Percentiles rank a stretch among this genome's conserved stretches.
Conservation (phyloP, 1,284 basidiomycete genomes). For the Melampsora abietis-canadensis region DNA sequence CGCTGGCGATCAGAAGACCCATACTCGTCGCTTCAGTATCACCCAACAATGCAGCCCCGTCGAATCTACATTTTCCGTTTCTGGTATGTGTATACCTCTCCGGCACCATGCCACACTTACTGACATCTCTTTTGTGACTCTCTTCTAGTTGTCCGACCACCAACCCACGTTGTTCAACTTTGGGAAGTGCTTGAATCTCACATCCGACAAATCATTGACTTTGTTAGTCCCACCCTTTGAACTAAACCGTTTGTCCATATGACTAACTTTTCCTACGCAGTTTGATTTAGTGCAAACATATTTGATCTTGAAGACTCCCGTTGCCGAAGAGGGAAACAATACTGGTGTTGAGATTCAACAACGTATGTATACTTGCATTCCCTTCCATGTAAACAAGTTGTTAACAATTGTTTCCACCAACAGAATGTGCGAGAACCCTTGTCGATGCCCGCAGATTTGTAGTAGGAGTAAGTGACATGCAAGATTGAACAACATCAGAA, state of each 20-base stretch:
- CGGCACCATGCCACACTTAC: neutral
- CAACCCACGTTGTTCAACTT: slow-evolving; percentile 30
- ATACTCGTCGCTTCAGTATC: slow-evolving; percentile 29
- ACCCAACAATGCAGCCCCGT: slow-evolving; percentile 25
- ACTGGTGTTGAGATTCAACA: slow-evolving; percentile 43
- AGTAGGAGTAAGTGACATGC: slow-evolving; percentile 16
- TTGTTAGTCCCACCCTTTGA: slow-evolving; percentile 10
- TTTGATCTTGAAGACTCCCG: slow-evolving; percentile 40
- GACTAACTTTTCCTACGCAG: neutral
- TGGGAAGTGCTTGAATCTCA: slow-evolving; percentile 35
- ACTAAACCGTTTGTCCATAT: neutral
- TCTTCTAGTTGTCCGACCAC: slow-evolving; percentile 22
- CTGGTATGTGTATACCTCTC: slow-evolving; percentile 7
- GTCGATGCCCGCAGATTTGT: slow-evolving; percentile 39
- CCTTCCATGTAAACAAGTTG: neutral
- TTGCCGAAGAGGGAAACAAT: slow-evolving; percentile 41
- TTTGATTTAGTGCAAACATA: slow-evolving; percentile 38
- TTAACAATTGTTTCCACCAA: neutral
- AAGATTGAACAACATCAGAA: no score
- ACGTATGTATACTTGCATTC: slow-evolving; percentile 10
- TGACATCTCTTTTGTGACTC: neutral
- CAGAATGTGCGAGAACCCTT: slow-evolving; percentile 39
- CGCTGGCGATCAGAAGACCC: neutral
- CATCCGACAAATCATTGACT: slow-evolving; percentile 13
- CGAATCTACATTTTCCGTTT: slow-evolving; percentile 23